Evolutionary conservation across 1,284 basidiomycete species (phyloP), one percentile per base, ranked within the genome.

Genomic region (Tausonia pullulans): DNA sequence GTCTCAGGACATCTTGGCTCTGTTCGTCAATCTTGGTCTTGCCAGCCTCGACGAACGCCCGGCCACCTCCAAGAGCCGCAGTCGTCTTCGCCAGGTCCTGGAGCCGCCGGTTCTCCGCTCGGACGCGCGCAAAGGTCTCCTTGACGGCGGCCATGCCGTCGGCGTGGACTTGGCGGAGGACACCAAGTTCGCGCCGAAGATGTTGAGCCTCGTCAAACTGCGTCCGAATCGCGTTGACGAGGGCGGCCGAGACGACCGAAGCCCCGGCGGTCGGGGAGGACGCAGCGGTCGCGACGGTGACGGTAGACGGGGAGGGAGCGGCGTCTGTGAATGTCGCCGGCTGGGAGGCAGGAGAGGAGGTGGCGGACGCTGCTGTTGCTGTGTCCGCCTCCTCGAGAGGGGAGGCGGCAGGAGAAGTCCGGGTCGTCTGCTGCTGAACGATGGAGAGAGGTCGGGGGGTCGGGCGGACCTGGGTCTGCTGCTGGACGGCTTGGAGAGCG

Each of bases 141-240:
- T 95, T 94, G 48, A 94, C 94, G 73, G 89, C 85, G 69, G 83
- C 85, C 79, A 91, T 87, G 72, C 97, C 97, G 70, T 96, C 92
- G 43, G 85, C 85, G 75, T 98, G 97, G 51, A 97, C 79, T 76
- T 98, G 95, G 0, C 92, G 84, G 82, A 97, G 88, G 70, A 93
- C 83, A 0, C 90, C 94, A 6, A 98, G 81, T 73, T 98, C 95
- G 3, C 93, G 84, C 6, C 96, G 87, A 16, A 98, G 81, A 70
- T 88, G 88, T 75, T 94, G 91, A 11, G 98, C 87, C 73, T 96
- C 93, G 72, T 95, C 90, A 72, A 95, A 93, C 72, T 98, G 94
- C 1, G 84, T 86, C 74, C 88, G 88, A 67, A 98, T 81, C 71
- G 96, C 90, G 3, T 79, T 76, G n/a, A 89, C 84, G 53, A 91